Evolutionary conservation across 352 stramenopile species (phyloP).

Genomic region (Phytophthora ohioensis): DNA sequence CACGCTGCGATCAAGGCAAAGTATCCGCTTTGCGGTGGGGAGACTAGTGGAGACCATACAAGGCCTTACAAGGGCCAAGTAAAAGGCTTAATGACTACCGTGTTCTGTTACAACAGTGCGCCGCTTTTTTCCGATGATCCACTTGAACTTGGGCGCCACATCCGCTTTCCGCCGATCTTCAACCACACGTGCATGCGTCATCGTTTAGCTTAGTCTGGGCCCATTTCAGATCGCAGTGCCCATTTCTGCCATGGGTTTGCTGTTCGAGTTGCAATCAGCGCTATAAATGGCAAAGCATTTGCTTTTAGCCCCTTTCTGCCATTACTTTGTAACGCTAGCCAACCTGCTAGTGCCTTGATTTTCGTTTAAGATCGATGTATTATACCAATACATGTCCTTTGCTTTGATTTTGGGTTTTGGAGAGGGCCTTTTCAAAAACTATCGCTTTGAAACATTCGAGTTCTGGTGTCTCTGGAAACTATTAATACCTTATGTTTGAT

Average conservation of each 20-base stretch:
- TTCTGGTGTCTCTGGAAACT: too few relatives aligned
- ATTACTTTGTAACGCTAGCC: too few relatives aligned
- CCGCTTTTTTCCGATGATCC: constrained; percentile 9
- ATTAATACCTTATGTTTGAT: too few relatives aligned
- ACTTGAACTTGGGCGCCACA: constrained; percentile 24
- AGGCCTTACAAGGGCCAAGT: not conserved
- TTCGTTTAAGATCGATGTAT: too few relatives aligned
- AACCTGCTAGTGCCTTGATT: too few relatives aligned
- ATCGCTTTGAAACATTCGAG: too few relatives aligned
- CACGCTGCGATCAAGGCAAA: not conserved
- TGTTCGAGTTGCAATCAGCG: too few relatives aligned
- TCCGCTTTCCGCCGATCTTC: constrained; percentile 13
- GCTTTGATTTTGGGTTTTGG: too few relatives aligned
- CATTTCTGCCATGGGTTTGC: not conserved
- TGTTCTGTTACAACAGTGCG: constrained; percentile 6
- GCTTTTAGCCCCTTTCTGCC: too few relatives aligned
- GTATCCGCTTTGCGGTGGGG: not conserved
- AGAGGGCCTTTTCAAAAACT: too few relatives aligned
- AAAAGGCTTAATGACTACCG: not conserved
- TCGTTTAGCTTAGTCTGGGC: not conserved
- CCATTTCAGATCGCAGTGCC: not conserved
- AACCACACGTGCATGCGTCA: constrained; percentile 23
- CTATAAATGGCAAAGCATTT: too few relatives aligned
- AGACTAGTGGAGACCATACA: not conserved
- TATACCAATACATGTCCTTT: too few relatives aligned